Evolutionary conservation across 805 yeast genomes (phyloP).

Genomic region (Millerozyma miso): DNA sequence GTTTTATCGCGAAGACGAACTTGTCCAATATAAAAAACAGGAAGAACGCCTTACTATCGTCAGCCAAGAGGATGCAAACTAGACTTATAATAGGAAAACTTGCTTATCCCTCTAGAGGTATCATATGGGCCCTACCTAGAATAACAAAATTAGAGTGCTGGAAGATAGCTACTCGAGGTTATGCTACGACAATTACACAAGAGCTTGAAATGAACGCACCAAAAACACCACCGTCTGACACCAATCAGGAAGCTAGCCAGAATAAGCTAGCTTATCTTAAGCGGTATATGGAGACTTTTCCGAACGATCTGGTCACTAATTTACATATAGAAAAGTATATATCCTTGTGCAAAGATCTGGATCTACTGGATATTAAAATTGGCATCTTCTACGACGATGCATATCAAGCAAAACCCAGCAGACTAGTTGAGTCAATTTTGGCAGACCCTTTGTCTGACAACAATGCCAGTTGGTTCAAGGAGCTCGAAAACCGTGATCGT

Average conservation of each 20-base stretch:
- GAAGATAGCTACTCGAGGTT: neutral
- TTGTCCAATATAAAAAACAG: neutral
- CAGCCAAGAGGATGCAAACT: neutral
- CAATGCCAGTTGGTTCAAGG: constrained; percentile 29
- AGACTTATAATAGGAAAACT: neutral
- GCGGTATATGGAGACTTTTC: constrained; percentile 16
- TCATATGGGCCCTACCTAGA: neutral
- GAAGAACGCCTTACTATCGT: too few relatives aligned
- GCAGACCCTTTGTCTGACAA: constrained; percentile 38
- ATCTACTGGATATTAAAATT: constrained; percentile 13
- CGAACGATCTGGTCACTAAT: constrained; percentile 16
- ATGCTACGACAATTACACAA: neutral
- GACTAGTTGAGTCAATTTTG: constrained; percentile 30
- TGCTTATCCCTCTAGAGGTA: neutral
- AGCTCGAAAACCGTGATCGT: constrained; percentile 18
- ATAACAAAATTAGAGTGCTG: neutral
- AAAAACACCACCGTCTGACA: neutral
- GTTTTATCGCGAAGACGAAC: neutral
- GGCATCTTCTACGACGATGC: constrained; percentile 33
- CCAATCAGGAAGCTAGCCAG: neutral
- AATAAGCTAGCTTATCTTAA: constrained; percentile 1
- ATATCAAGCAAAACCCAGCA: constrained; percentile 14
- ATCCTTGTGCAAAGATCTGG: neutral
- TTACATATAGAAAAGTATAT: constrained; percentile 4
- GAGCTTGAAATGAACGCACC: neutral